A percentile compares a stretch with the other conserved stretches of the same genome.
Evolutionary conservation across 1,284 basidiomycete species (phyloP).

Genomic region (Naganishia albida): DNA sequence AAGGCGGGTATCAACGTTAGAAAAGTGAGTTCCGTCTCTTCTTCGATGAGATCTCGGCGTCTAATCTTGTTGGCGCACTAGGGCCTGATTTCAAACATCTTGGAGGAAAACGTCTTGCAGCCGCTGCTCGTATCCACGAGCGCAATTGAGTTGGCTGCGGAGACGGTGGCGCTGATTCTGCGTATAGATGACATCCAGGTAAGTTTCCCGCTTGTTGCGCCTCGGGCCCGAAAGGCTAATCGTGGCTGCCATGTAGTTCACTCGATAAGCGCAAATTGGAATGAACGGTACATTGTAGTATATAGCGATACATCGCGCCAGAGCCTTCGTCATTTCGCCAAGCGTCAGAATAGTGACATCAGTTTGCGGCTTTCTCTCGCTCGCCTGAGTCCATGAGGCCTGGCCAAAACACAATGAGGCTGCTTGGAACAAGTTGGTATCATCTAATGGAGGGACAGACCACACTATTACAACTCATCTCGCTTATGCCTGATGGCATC

Average conservation of each 20-base stretch:
- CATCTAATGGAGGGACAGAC: neutral
- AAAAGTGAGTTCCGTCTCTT: constrained; percentile 63
- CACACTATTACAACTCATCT: constrained; percentile 10
- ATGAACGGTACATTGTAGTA: neutral
- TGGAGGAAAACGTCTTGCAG: constrained; percentile 97
- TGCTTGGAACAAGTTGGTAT: too few relatives aligned
- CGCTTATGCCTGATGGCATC: constrained; percentile 21
- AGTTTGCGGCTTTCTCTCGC: too few relatives aligned
- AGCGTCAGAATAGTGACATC: too few relatives aligned
- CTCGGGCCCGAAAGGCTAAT: neutral
- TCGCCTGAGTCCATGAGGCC: too few relatives aligned
- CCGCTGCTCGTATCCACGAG: constrained; percentile 94
- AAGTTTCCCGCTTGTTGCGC: constrained; percentile 28
- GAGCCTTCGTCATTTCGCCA: too few relatives aligned
- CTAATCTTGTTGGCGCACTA: constrained; percentile 48
- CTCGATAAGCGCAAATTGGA: constrained; percentile 2
- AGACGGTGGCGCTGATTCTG: constrained; percentile 93
- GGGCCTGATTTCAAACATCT: constrained; percentile 93
- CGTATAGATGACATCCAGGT: constrained; percentile 93
- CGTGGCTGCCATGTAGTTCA: constrained; percentile 1
- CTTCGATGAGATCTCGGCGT: neutral
- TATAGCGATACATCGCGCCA: too few relatives aligned
- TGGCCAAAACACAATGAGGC: too few relatives aligned
- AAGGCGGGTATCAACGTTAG: constrained; percentile 98
- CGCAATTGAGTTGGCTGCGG: constrained; percentile 91